Base-by-base conservation (phyloP, 73 alveolate species). In the Paramecium sexaurelia region DNA sequence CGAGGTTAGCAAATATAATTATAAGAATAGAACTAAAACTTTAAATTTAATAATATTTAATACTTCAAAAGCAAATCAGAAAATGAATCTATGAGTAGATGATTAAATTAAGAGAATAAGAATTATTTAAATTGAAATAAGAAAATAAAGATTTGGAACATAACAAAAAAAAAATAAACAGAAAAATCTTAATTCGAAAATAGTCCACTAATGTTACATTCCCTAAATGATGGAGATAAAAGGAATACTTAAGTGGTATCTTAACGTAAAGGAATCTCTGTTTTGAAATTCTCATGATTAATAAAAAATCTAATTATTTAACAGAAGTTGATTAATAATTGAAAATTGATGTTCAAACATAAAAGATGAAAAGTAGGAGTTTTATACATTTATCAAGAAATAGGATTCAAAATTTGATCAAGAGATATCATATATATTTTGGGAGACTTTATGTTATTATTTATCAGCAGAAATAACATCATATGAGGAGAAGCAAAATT, bases 131-230 rank as follows among this genome's bases (percentile, higher is more conserved):
- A 78, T 45, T 78, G 17, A 78, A 78, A 78, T 43, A 39, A 40
- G 90, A 78, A 78, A 27, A 40, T 4, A 29, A 17, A 19, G 89
- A 75, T 19, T n/a, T 75, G 7, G 89, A 75, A 43, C 57, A 37
- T 13, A 32, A 35, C 4, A 22, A 40, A 2, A 71, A 75, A 17
- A 57, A 57, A 11, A 37, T n/a, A 75, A 22, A 75, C 89, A 37
- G 89, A 75, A 75, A 17, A 75, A 27, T 75, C 89, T 10, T 43
- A 75, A 75, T 40, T 40, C 3, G 89, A 75, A 75, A 75, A 75
- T 40, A 75, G 89, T 40, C 40, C 89, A 19, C n/a, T 69, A 6
- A 32, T 69, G 29, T 69, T 69, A n/a, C 55, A 69, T 13, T 69
- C 85, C 2, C 37, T 40, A 8, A 75, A 40, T 40, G 89, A 75